These are phyloP conservation scores for Hypoxylon intermedium DNA, from an alignment of 495 filamentous ascomycete species.

Conservation along the genomic window DNA sequence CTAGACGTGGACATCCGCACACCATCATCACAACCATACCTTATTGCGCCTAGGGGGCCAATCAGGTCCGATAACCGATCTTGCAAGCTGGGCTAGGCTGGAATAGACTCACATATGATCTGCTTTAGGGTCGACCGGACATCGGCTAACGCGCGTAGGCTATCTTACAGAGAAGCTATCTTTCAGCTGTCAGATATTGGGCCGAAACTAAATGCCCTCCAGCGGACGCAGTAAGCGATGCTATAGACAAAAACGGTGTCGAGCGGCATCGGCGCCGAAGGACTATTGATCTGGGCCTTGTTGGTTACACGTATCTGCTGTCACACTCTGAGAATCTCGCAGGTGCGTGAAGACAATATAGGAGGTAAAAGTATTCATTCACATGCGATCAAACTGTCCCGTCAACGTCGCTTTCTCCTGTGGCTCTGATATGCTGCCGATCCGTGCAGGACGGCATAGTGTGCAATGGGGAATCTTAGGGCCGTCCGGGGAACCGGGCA, in stretches of 20 bases:
- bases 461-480: neutral
- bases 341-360: slow-evolving; percentile 14
- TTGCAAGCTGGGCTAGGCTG: slow-evolving; percentile 30
- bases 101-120: slow-evolving; percentile 33
- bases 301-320: slow-evolving; percentile 14
- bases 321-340: slow-evolving; percentile 14
- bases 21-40: slow-evolving; percentile 30
- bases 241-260: slow-evolving; percentile 3
- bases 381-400: slow-evolving; percentile 20
- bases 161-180: slow-evolving; percentile 30
- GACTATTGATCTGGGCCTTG: slow-evolving; percentile 7
- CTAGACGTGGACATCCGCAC: slow-evolving; percentile 32
- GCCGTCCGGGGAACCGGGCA: slow-evolving; percentile 7
- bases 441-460: neutral
- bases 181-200: slow-evolving; percentile 31
- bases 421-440: neutral
- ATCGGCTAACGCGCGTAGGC: slow-evolving; percentile 31
- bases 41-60: slow-evolving; percentile 28
- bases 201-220: slow-evolving; percentile 27
- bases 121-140: slow-evolving; percentile 23
- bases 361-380: slow-evolving; percentile 18
- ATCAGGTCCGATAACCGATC: slow-evolving; percentile 23
- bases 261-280: slow-evolving; percentile 35
- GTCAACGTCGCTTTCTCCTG: neutral
- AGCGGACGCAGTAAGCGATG: slow-evolving; percentile 14